phyloP scores from a whole-genome alignment of 768 basidiomycete species.

The Suillus luteus region DNA sequence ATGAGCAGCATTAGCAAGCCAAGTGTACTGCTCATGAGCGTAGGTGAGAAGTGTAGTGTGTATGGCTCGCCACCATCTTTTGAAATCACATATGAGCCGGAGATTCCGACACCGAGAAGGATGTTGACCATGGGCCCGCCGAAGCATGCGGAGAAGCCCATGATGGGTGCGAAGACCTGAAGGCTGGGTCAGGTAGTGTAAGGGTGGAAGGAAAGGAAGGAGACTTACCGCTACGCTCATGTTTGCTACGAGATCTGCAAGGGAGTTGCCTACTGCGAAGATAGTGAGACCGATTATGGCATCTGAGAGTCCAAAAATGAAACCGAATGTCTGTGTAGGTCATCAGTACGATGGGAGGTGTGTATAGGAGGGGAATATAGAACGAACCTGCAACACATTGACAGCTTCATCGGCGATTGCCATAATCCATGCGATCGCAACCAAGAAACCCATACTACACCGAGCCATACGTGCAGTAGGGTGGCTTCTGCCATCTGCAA shows the following conservation, averaged over 20 bases:
- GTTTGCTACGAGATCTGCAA: slow-evolving; percentile 96
- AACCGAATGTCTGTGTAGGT: slow-evolving; percentile 74
- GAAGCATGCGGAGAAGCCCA: slow-evolving; percentile 96
- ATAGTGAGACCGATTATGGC: slow-evolving; percentile 97
- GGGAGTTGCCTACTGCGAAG: slow-evolving; percentile 94
- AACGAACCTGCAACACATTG: slow-evolving; percentile 76
- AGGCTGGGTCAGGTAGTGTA: not conserved
- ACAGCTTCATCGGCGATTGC: slow-evolving; percentile 97
- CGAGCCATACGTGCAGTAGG: slow-evolving; percentile 63
- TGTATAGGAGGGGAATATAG: not conserved
- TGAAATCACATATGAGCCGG: slow-evolving; percentile 82
- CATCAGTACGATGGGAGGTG: slow-evolving; percentile 9
- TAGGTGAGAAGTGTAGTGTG: slow-evolving; percentile 75
- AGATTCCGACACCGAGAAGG: slow-evolving; percentile 87
- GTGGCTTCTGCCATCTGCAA: slow-evolving; percentile 60
- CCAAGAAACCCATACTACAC: slow-evolving; percentile 89
- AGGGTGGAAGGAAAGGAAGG: not conserved
- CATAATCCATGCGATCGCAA: slow-evolving; percentile 97
- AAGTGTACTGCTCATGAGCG: slow-evolving; percentile 79
- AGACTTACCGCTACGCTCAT: slow-evolving; percentile 83
- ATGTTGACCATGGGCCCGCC: slow-evolving; percentile 94
- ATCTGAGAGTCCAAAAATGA: slow-evolving; percentile 93
- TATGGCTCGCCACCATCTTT: slow-evolving; percentile 60
- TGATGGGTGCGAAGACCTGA: slow-evolving; percentile 84
- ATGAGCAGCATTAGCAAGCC: slow-evolving; percentile 79